Evolutionary conservation across 345 rosid species (phyloP).

Genomic region (Syzygium aqueum): DNA sequence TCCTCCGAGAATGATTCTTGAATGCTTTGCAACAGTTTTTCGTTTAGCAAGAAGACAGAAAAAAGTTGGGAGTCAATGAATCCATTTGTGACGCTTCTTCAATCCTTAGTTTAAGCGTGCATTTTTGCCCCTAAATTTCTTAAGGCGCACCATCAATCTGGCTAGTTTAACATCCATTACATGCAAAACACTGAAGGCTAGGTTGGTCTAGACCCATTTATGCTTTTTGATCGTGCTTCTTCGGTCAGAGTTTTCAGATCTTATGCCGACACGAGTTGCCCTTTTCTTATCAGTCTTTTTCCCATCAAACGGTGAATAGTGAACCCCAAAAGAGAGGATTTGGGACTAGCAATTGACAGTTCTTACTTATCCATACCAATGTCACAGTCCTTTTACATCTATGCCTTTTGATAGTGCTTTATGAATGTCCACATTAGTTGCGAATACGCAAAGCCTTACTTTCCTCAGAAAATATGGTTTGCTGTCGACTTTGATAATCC

Average conservation of each 20-base stretch:
- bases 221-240: not conserved
- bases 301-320: not conserved
- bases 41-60: not conserved
- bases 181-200: not conserved
- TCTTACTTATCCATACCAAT: not conserved
- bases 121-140: not conserved
- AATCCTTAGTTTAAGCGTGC: not conserved
- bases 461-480: not conserved
- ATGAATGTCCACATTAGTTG: not conserved
- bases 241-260: not conserved
- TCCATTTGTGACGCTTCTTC: not conserved
- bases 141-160: not conserved
- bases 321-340: not conserved
- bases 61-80: not conserved
- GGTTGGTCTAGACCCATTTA: not conserved
- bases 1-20: not conserved
- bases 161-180: not conserved
- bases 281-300: not conserved
- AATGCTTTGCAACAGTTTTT: not conserved
- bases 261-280: not conserved
- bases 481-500: not conserved
- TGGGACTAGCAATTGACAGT: not conserved
- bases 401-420: not conserved
- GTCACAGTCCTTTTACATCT: not conserved
- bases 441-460: not conserved